These are phyloP conservation scores for Pichia deserticola DNA, from an alignment of 805 yeast species.

Conservation along the genomic window DNA sequence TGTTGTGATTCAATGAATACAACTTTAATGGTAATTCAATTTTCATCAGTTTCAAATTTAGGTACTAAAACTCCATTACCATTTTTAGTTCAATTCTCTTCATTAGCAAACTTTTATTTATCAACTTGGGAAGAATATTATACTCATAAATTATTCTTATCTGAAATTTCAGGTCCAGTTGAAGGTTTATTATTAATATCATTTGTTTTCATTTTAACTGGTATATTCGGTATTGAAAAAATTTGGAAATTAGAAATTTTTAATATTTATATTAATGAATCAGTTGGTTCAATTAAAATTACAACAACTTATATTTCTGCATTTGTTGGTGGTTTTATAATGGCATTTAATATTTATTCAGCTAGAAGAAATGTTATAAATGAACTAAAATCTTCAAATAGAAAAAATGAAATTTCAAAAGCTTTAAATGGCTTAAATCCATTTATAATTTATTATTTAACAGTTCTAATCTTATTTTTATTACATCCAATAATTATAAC, in stretches of 20 bases:
- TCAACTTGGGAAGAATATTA: conserved; percentile 96
- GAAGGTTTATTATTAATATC: conserved; percentile 77
- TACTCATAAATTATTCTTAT: conserved; percentile 72
- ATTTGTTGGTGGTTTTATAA: conserved; percentile 44
- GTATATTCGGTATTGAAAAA: conserved; percentile 52
- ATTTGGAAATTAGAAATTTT: conserved; percentile 47
- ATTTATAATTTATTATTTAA: conserved; percentile 45
- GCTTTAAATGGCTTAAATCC: conserved; percentile 43
- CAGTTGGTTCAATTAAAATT: background rate
- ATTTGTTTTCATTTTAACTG: conserved; percentile 52
- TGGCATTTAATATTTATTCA: conserved; percentile 56
- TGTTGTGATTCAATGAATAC: conserved; percentile 65
- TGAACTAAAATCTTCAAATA: conserved; percentile 33
- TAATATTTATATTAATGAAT: conserved; percentile 27
- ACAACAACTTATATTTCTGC: conserved; percentile 37
- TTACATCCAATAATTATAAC: conserved; percentile 46
- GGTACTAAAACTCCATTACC: conserved; percentile 57
- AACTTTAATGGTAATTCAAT: conserved; percentile 66
- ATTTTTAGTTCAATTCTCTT: conserved; percentile 60
- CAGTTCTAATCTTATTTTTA: conserved; percentile 40
- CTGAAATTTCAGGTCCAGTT: conserved; percentile 87
- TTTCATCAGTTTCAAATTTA: conserved; percentile 67
- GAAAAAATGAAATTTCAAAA: conserved; percentile 29
- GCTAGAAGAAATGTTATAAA: conserved; percentile 56
- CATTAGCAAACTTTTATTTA: conserved; percentile 73